phyloP scores from a whole-genome alignment of 257 asterid genomes.

The Jasminum sambac region DNA sequence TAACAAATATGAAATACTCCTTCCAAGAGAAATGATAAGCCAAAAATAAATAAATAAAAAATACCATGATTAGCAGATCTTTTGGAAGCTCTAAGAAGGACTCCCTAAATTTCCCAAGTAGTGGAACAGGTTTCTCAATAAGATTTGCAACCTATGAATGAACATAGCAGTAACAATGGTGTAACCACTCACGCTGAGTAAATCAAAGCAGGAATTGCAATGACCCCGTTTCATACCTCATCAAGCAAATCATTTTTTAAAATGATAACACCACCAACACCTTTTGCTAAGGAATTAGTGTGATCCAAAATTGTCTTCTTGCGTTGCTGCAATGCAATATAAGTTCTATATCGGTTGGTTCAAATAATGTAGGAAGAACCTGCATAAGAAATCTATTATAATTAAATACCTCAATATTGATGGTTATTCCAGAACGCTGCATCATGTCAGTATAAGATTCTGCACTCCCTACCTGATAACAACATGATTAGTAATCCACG shows the following conservation, averaged over 20 bases:
- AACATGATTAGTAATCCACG: conserved; percentile 9
- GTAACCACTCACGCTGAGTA: conserved; percentile 10
- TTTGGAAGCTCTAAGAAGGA: conserved; percentile 90
- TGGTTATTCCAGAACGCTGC: conserved; percentile 69
- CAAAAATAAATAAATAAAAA: too few relatives aligned
- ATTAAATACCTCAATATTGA: conserved; percentile 63
- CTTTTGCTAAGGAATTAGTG: conserved; percentile 58
- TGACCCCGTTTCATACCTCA: conserved; percentile 49
- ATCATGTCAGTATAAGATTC: conserved; percentile 65
- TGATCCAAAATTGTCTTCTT: conserved; percentile 64
- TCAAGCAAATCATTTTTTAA: conserved; percentile 72
- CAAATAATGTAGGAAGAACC: neutral
- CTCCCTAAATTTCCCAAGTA: conserved; percentile 74
- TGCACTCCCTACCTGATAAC: conserved; percentile 64
- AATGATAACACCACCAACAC: conserved; percentile 62
- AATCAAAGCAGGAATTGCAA: conserved; percentile 14
- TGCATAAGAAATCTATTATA: conserved; percentile 14
- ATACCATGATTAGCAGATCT: conserved; percentile 85
- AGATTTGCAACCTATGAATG: conserved; percentile 81
- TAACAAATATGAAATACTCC: neutral
- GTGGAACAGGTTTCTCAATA: conserved; percentile 88
- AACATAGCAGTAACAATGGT: conserved; percentile 26
- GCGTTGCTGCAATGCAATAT: conserved; percentile 58
- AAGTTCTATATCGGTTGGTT: conserved; percentile 16
- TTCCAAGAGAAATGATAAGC: neutral